These are phyloP conservation scores for Dactylellina haptotyla DNA, from an alignment of 2,329 filamentous ascomycete genomes.

Conservation along the genomic window DNA sequence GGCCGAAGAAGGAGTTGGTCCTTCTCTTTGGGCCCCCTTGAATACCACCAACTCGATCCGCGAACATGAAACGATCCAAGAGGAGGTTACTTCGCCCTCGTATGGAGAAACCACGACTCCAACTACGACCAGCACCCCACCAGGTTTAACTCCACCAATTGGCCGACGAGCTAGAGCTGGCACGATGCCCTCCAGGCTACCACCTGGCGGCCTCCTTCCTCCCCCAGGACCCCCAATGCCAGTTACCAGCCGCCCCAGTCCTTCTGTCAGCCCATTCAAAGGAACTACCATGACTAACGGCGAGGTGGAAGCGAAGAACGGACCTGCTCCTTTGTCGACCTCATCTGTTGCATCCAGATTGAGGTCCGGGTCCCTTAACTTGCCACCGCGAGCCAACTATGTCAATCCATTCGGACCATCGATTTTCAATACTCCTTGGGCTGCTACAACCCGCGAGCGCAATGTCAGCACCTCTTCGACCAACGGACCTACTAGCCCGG, in stretches of 20 bases:
- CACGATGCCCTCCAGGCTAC: conserved; percentile 94
- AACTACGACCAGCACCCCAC: conserved; percentile 70
- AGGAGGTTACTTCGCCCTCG: conserved; percentile 65
- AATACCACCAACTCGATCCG: conserved; percentile 97
- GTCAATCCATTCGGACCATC: conserved; percentile 81
- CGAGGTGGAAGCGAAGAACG: conserved; percentile 61
- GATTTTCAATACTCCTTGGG: conserved; percentile 88
- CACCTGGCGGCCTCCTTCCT: conserved; percentile 73
- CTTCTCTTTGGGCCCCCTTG: conserved; percentile 88
- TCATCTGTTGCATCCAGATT: conserved; percentile 58
- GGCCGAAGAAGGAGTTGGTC: conserved; percentile 87
- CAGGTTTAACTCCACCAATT: conserved; percentile 71
- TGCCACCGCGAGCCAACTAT: conserved; percentile 58
- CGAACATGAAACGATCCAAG: conserved; percentile 76
- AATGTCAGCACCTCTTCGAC: conserved; percentile 83
- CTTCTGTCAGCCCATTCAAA: conserved; percentile 87
- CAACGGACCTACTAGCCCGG: conserved; percentile 86
- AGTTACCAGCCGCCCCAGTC: conserved; percentile 84
- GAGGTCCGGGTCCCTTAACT: conserved; percentile 58
- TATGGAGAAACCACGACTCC: conserved; percentile 61
- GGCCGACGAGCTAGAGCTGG: conserved; percentile 87
- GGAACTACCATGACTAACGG: conserved; percentile 64
- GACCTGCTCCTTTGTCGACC: conserved; percentile 56
- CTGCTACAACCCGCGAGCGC: conserved; percentile 72
- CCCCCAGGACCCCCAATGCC: conserved; percentile 68